These are phyloP conservation scores for Geranium incanum DNA, from an alignment of 441 rosid genomes.

Conservation along the genomic window DNA sequence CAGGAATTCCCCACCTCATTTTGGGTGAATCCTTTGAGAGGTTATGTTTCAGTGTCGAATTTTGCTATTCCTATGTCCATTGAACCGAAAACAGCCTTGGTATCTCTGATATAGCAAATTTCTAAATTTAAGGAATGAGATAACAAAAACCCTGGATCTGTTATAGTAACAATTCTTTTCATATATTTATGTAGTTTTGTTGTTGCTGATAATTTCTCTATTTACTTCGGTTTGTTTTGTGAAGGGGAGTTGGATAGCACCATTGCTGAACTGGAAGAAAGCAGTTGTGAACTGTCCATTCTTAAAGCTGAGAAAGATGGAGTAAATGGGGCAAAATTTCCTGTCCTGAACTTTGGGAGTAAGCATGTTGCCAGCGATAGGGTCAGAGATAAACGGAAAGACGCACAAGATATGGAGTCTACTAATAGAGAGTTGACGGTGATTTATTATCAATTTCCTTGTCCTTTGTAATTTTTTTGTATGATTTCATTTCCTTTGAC, in stretches of 20 bases:
- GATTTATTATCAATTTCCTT: conserved; percentile 19
- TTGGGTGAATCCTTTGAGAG: neutral
- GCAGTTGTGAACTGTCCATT: conserved; percentile 55
- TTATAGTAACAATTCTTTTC: neutral
- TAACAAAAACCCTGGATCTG: neutral
- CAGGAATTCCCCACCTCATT: neutral
- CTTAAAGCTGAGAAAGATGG: conserved; percentile 87
- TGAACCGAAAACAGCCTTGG: neutral
- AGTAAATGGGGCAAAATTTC: conserved; percentile 67
- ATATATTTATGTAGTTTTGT: neutral
- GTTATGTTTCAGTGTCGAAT: neutral
- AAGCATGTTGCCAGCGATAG: conserved; percentile 56
- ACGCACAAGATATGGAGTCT: conserved; percentile 71
- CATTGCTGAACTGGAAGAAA: conserved; percentile 55
- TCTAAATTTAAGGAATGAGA: neutral
- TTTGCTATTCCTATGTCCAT: neutral
- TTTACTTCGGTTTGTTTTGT: conserved; percentile 18
- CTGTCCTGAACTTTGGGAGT: conserved; percentile 58
- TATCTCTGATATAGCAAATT: conserved; percentile 2
- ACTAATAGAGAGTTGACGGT: conserved; percentile 64
- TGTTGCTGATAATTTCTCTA: neutral
- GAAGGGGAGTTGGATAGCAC: conserved; percentile 74
- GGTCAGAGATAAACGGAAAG: conserved; percentile 63
- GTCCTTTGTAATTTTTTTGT: conserved; percentile 18
- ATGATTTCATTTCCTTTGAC: conserved; percentile 11